phyloP scores from a whole-genome alignment of 139 green algal species.

The Edaphochlamys debaryana region DNA sequence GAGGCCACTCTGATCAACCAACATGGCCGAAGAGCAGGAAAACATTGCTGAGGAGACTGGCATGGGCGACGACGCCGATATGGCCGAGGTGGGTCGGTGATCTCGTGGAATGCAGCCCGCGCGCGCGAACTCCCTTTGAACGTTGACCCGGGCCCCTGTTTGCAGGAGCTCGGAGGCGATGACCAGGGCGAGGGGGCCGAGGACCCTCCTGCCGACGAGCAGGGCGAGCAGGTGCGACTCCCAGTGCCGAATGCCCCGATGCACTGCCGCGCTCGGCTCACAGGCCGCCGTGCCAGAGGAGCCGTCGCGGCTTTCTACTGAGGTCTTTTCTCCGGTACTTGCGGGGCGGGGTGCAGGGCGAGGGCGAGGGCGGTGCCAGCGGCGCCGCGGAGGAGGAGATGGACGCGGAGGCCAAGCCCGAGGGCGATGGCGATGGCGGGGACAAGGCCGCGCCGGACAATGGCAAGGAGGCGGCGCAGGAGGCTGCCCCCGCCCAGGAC shows the following conservation, averaged over 20 bases:
- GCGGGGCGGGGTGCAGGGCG: neutral
- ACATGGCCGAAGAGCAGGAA: conserved; percentile 28
- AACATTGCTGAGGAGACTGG: conserved; percentile 14
- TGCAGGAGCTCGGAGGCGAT: neutral
- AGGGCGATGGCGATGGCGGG: neutral
- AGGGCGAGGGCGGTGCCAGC: neutral
- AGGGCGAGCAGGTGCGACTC: neutral
- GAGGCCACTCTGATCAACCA: too few relatives aligned
- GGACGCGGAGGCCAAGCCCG: neutral
- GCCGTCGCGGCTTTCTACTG: too few relatives aligned
- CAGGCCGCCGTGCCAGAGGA: neutral
- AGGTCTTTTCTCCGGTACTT: neutral
- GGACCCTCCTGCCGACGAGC: neutral
- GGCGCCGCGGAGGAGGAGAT: neutral
- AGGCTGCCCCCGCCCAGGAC: too few relatives aligned
- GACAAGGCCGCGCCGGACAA: neutral
- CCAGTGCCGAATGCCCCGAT: neutral
- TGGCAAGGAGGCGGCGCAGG: neutral
- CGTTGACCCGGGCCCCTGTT: neutral
- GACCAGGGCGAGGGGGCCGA: neutral
- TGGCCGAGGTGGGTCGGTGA: neutral
- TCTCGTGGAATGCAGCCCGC: neutral
- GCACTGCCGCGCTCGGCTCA: neutral
- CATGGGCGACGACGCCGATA: conserved; percentile 6
- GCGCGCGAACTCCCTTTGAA: neutral